These are phyloP conservation scores for Omphalotus olearius DNA, from an alignment of 1,284 basidiomycete genomes.

Conservation along the genomic window DNA sequence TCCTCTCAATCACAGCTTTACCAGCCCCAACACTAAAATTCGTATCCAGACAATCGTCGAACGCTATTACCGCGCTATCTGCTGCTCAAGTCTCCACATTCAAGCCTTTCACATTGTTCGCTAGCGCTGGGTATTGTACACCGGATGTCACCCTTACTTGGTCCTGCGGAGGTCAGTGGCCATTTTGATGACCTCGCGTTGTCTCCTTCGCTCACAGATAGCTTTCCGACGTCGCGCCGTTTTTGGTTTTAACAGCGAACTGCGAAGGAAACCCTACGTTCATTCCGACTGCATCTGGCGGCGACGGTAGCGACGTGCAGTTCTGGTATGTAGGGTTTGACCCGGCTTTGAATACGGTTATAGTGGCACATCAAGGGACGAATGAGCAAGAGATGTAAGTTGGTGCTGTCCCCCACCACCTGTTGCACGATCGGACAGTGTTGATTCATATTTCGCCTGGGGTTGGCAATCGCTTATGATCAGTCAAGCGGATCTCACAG, in stretches of 20 bases:
- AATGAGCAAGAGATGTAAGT: slow-evolving; percentile 42
- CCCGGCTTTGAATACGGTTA: slow-evolving; percentile 31
- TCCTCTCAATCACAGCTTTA: not conserved
- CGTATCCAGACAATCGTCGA: slow-evolving; percentile 3
- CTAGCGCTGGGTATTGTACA: slow-evolving; percentile 51
- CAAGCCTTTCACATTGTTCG: slow-evolving; percentile 51
- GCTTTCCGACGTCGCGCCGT: not conserved
- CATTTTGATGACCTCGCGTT: not conserved
- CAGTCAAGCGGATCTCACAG: slow-evolving; percentile 49
- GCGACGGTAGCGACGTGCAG: slow-evolving; percentile 49
- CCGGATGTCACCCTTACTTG: slow-evolving; percentile 43
- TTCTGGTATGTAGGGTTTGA: slow-evolving; percentile 40
- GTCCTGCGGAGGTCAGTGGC: slow-evolving; percentile 20
- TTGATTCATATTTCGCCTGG: too few species aligned
- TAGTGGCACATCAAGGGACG: slow-evolving; percentile 53
- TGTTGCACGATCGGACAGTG: not conserved
- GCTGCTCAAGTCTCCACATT: slow-evolving; percentile 40
- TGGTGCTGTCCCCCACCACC: not conserved
- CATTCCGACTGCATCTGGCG: slow-evolving; percentile 54
- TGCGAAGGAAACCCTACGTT: slow-evolving; percentile 54
- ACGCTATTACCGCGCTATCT: slow-evolving; percentile 26
- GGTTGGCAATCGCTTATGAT: too few species aligned
- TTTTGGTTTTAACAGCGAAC: slow-evolving; percentile 29
- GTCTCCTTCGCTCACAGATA: not conserved
- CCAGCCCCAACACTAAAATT: not conserved